These are phyloP conservation scores for Adiantum capillusveneris DNA, from an alignment of 75 land plant species.

Conservation along the genomic window DNA sequence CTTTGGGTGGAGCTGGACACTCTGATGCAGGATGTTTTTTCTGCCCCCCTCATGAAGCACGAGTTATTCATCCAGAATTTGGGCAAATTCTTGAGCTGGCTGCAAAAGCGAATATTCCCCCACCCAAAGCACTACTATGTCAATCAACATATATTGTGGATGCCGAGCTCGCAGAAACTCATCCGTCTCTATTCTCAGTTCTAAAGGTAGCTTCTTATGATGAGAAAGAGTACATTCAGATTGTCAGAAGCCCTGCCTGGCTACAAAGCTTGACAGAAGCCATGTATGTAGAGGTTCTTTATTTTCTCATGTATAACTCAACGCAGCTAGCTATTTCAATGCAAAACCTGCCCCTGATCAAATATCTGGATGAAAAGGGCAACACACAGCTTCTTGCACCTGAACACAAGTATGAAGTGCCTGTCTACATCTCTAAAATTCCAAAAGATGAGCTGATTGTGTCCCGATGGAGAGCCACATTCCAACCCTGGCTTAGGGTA, in stretches of 20 bases:
- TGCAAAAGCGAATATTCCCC: slow-evolving; percentile 11
- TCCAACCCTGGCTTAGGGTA: neutral
- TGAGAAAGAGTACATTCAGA: slow-evolving; percentile 33
- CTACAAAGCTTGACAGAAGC: slow-evolving; percentile 28
- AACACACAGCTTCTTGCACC: neutral
- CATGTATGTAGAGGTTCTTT: slow-evolving; percentile 49
- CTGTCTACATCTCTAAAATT: neutral
- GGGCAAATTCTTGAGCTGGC: slow-evolving; percentile 38
- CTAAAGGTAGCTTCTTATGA: no score
- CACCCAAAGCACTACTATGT: slow-evolving; percentile 17
- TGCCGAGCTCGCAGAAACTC: no score
- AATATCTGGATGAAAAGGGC: slow-evolving; percentile 17
- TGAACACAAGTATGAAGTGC: neutral
- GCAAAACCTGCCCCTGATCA: slow-evolving; percentile 34
- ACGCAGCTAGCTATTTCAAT: neutral
- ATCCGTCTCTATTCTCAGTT: no score
- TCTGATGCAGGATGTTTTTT: no score
- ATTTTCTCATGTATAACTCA: slow-evolving; percentile 20
- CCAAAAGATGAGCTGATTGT: neutral
- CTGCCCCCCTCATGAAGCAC: neutral
- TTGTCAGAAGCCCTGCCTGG: slow-evolving; percentile 29
- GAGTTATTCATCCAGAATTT: slow-evolving; percentile 27
- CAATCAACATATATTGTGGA: slow-evolving; percentile 30
- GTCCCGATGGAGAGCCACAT: neutral
- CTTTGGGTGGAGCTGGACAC: no score